Base-by-base conservation (phyloP, 495 filamentous ascomycete genomes). In the Chaetomidium leptoderma region DNA sequence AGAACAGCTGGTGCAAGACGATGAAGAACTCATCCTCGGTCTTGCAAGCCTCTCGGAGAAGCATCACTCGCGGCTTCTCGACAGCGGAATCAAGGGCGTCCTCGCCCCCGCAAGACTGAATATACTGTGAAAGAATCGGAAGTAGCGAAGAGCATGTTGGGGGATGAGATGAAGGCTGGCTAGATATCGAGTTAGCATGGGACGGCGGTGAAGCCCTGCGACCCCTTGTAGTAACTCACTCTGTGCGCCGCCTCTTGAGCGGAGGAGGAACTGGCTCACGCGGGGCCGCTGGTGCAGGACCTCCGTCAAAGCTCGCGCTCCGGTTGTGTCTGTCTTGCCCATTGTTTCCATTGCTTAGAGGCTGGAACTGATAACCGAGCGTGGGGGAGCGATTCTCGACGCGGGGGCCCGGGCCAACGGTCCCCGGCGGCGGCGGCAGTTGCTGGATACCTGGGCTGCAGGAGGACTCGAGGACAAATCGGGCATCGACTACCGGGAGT, bases 1-100 rank as follows among this genome's bases (percentile, higher is more conserved):
- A 87, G 65, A 82, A 89, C 2, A 88, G 54, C 58, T 90, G 87
- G 70, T 92, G 88, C 6, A 90, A 64, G 11, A 74, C 74, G 48
- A 91, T 44, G 63, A 86, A 92, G 63, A 87, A 80, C 26, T 72
- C 53, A 60, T 92, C 88, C 10, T 76, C 67, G 0, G 68, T 44
- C 3, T 48, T 9, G 61, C 81, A 86, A 0, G 87, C 86, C n/a
- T 84, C 71, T 4, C 46, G 56, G 5, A 92, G 63, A 1, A 89
- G 73, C 39, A 70, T 60, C 26, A 84, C 64, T 45, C 88, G 73
- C n/a, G 83, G 79, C 27, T 61, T 63, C 53, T 83, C 81, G 6
- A 82, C 58, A 3, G 61, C 36, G 2, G 17, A 0, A 3, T 24
- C 47, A n/a, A 68, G 42, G 0, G 45, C 48, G 3, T 46, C 19